Percentiles rank a stretch among this genome's conserved stretches.
These are phyloP conservation scores for Xylaria sp. DNA, from an alignment of 2,329 filamentous ascomycete genomes.

Conservation along the genomic window DNA sequence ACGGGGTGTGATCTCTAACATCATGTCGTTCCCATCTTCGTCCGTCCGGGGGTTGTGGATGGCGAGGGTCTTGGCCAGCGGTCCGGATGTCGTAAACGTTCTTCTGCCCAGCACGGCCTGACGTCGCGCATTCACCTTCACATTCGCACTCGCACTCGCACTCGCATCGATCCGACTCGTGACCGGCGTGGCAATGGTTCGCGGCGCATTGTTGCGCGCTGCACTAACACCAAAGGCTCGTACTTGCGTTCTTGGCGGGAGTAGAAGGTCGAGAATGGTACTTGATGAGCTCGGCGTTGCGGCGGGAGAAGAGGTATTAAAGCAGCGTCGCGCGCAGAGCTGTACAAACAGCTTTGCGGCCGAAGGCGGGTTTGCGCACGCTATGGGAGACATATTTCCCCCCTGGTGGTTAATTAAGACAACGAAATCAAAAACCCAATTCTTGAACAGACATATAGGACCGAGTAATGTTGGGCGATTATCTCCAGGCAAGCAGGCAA, in stretches of 20 bases:
- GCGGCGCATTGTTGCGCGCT: slow-evolving; percentile 19
- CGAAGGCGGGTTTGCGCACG: slow-evolving; percentile 54
- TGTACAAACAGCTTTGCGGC: slow-evolving; percentile 50
- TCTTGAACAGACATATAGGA: neutral
- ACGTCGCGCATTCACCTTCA: slow-evolving; percentile 2
- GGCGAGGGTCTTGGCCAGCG: slow-evolving; percentile 57
- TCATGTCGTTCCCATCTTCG: slow-evolving; percentile 86
- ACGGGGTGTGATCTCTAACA: slow-evolving; percentile 83
- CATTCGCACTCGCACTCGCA: neutral
- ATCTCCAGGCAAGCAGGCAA: slow-evolving; percentile 43
- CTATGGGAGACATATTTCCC: slow-evolving; percentile 42
- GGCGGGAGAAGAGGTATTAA: slow-evolving; percentile 36
- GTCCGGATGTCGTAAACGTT: slow-evolving; percentile 27
- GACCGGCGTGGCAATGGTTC: slow-evolving; percentile 14
- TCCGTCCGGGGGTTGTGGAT: slow-evolving; percentile 79
- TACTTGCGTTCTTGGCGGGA: slow-evolving; percentile 44
- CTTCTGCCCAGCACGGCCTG: neutral
- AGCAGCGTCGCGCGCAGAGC: slow-evolving; percentile 42
- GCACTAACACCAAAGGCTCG: slow-evolving; percentile 48
- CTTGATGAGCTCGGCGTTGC: slow-evolving; percentile 26
- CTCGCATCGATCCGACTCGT: slow-evolving; percentile 19
- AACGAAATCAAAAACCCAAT: neutral
- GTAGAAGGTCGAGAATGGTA: slow-evolving; percentile 53
- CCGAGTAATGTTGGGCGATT: neutral
- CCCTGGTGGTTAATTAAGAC: neutral